A percentile compares a stretch with the other conserved stretches of the same genome.
phyloP scores from a whole-genome alignment of 2,329 filamentous ascomycete species.

The Trichophyton verrucosum region DNA sequence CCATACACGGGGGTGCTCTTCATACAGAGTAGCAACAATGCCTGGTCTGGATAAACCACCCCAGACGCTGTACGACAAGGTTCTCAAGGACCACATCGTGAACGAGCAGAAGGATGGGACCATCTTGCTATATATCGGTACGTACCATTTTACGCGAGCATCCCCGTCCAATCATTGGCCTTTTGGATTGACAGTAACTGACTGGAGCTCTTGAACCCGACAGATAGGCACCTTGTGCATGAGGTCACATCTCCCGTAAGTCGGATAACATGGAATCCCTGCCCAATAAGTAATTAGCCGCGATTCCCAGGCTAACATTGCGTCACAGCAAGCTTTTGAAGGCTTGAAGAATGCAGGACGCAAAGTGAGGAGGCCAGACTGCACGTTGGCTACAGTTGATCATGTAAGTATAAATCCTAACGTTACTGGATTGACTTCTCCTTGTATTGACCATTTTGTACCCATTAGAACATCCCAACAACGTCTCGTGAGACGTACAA shows the following conservation, averaged over 20 bases:
- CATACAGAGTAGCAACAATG: constrained; percentile 42
- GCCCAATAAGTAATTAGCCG: background rate
- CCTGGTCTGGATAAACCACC: constrained; percentile 59
- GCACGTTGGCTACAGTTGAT: constrained; percentile 91
- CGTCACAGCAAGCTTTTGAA: constrained; percentile 79
- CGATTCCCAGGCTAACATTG: background rate
- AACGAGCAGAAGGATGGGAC: constrained; percentile 93
- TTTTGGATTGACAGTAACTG: background rate
- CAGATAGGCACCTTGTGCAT: constrained; percentile 90
- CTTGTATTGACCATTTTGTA: background rate
- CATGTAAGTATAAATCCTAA: constrained; percentile 50
- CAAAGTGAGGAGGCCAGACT: constrained; percentile 83
- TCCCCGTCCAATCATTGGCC: background rate
- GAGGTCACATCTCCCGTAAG: constrained; percentile 92
- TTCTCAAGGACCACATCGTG: constrained; percentile 86
- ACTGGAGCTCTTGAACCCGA: constrained; percentile 7
- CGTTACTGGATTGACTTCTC: background rate
- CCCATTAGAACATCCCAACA: constrained; percentile 74
- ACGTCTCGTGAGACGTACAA: constrained; percentile 83
- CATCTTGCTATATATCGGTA: constrained; percentile 84
- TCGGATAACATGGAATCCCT: constrained; percentile 15
- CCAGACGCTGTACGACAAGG: constrained; percentile 93
- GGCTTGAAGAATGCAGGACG: constrained; percentile 81
- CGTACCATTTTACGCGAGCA: constrained; percentile 1
- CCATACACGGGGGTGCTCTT: background rate